Conservation (phyloP, 2,329 filamentous ascomycete species). For the Ceratocystis lukuohia region DNA sequence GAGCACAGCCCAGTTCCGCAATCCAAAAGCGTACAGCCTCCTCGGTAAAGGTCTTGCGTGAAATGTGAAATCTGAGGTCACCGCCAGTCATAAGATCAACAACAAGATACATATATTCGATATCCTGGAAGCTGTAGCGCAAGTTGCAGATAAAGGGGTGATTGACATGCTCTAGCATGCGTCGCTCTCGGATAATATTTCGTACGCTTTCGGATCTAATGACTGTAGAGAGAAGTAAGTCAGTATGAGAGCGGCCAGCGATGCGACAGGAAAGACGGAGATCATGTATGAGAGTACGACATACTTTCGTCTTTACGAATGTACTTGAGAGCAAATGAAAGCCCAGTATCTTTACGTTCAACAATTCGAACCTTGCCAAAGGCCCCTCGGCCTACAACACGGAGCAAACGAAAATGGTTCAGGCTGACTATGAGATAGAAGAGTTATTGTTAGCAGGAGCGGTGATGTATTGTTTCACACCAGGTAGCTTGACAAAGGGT, state of each 20-base stretch:
- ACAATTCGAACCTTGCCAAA: constrained; percentile 99
- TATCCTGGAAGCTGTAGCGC: constrained; percentile 97
- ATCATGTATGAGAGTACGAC: neutral
- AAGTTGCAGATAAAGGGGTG: constrained; percentile 97
- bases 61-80: constrained; percentile 94
- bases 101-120: constrained; percentile 98
- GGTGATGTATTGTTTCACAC: too few relatives aligned
- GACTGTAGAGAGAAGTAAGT: constrained; percentile 39
- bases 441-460: neutral
- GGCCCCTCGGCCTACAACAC: constrained; percentile 92
- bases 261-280: neutral
- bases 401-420: constrained; percentile 88
- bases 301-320: constrained; percentile 95
- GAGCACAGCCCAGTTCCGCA: constrained; percentile 78
- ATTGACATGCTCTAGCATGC: constrained; percentile 96
- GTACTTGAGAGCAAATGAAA: constrained; percentile 95
- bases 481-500: too few relatives aligned
- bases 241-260: neutral
- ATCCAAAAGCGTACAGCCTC: constrained; percentile 97
- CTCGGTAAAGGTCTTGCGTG: constrained; percentile 93
- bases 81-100: constrained; percentile 97
- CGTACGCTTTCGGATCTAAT: constrained; percentile 94
- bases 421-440: constrained; percentile 57
- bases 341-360: constrained; percentile 84
- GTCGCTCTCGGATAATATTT: constrained; percentile 92